phyloP scores from a whole-genome alignment of 208 protist genomes.

The Acanthamoeba healyi region DNA sequence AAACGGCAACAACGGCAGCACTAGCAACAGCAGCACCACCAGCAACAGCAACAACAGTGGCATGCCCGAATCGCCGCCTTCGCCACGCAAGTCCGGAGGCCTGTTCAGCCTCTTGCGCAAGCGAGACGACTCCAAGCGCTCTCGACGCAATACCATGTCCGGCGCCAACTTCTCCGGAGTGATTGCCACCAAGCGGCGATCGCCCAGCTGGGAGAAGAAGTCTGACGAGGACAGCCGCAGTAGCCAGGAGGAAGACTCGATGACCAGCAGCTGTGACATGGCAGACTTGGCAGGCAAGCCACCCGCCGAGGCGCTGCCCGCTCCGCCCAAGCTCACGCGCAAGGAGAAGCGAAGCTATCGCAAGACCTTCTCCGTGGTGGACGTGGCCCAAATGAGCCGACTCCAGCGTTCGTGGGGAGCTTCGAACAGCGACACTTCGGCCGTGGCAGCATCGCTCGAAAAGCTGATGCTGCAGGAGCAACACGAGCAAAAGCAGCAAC shows the following conservation, averaged over 20 bases:
- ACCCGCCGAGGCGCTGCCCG: background rate
- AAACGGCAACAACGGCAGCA: background rate
- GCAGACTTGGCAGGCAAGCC: background rate
- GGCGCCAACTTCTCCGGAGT: background rate
- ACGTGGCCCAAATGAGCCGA: conserved; percentile 12
- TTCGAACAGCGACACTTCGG: background rate
- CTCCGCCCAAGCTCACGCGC: background rate
- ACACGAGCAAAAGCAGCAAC: background rate
- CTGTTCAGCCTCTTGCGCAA: conserved; percentile 7
- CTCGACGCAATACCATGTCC: background rate
- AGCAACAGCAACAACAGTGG: too few relatives aligned
- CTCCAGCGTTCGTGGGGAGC: background rate
- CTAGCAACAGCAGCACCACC: background rate
- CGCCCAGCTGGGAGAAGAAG: conserved; percentile 18
- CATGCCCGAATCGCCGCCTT: background rate
- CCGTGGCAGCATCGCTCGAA: background rate
- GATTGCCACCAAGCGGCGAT: background rate
- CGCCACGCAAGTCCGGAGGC: background rate
- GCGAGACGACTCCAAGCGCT: background rate
- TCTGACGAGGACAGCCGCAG: background rate
- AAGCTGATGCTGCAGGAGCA: conserved; percentile 20
- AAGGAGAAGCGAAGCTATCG: conserved; percentile 51
- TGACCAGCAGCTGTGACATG: background rate
- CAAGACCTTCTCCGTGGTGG: conserved; percentile 44
- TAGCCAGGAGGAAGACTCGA: background rate